These are phyloP conservation scores for Penicillium occitanis DNA, from an alignment of 2,329 filamentous ascomycete species.

Conservation along the genomic window DNA sequence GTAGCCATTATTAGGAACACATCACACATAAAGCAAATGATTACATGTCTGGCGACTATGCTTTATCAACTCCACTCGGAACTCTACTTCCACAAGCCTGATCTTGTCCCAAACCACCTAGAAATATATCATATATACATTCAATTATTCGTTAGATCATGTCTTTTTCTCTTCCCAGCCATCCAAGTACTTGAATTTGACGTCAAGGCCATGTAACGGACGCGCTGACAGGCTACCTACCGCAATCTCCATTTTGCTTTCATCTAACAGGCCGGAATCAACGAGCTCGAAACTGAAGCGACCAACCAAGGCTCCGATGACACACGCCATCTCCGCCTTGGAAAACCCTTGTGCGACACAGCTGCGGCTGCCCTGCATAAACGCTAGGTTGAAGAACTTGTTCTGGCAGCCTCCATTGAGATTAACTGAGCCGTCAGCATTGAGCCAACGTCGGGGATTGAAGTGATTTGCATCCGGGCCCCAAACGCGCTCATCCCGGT, in stretches of 20 bases:
- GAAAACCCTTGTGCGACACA: conserved; percentile 26
- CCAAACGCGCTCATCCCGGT: conserved; percentile 6
- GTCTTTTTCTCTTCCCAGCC: neutral
- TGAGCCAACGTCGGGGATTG: conserved; percentile 14
- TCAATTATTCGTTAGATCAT: neutral
- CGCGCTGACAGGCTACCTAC: conserved; percentile 4
- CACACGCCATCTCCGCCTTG: conserved; percentile 20
- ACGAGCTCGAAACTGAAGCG: conserved; percentile 7
- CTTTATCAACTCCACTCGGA: neutral
- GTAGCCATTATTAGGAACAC: neutral
- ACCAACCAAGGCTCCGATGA: conserved; percentile 10
- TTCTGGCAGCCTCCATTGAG: conserved; percentile 22
- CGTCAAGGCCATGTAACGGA: conserved; percentile 3
- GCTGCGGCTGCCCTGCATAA: conserved; percentile 24
- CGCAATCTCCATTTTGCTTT: conserved; percentile 9
- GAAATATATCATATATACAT: neutral
- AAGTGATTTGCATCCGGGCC: conserved; percentile 13
- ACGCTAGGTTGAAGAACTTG: conserved; percentile 24
- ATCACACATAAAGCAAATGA: neutral
- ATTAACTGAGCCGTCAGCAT: neutral
- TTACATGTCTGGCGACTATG: neutral
- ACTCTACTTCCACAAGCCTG: neutral
- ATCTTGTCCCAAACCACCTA: neutral
- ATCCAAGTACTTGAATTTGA: conserved; percentile 2
- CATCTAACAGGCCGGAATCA: neutral